Evolutionary conservation across 176 grass and related monocot genomes (phyloP), one percentile per base, ranked within the genome.

Genomic region (Saccharum spontaneum): DNA sequence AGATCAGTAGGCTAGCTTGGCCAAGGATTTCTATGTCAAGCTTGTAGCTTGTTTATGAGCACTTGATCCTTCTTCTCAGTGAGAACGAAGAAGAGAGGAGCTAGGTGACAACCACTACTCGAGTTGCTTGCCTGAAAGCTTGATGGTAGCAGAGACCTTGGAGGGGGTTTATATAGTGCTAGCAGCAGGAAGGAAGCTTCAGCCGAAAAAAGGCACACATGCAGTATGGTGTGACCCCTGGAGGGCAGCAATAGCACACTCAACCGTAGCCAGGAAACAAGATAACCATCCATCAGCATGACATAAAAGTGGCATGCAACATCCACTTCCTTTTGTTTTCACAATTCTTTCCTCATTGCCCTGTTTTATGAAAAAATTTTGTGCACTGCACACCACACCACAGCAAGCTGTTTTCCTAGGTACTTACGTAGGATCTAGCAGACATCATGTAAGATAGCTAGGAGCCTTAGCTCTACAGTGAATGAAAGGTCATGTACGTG

Each of bases 141-240:
- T 90, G 78, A 71, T 36, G 66, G 36, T 20, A 72, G 66, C 31
- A 63, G 45, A 38, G 67, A 46, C 20, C 52, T 20, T 38, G 11
- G n/a, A 20, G 18, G 41, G 22, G 24, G 79, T 72, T 66, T 90
- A 82, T 90, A 90, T 86, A 90, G 66, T 17, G 52, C 5, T 24
- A 20, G 60, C 60, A 28, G 5, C 36, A 17, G n/a, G n/a, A 64
- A 33, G 44, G 71, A 76, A 63, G 41, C 7, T 41, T 11, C 18
- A 16, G 52, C 33, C 26, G n/a, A 86, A 90, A n/a, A n/a, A 90
- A 86, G 65, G 71, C 0, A 24, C 48, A 49, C 40, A 33, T 39
- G 76, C 45, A 28, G 49, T 33, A 31, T 76, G 62, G 70, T 46
- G 59, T 44, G 34, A 75, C 11, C 43, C 33, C 59, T 73, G 43